These are phyloP conservation scores for Acacia melanoxylon DNA, from an alignment of 306 rosid genomes.

Conservation along the genomic window DNA sequence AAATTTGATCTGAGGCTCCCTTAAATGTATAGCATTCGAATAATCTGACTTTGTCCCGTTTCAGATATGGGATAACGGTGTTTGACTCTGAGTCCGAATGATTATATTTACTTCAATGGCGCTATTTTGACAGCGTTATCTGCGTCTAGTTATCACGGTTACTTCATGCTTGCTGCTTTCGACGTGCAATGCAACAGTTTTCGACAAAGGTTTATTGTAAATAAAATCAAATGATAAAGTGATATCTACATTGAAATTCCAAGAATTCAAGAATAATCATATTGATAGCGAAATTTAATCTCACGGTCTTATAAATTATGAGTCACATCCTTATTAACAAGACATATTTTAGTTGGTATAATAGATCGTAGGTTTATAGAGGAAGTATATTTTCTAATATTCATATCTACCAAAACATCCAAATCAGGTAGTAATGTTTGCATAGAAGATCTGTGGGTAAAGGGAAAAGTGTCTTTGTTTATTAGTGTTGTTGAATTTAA, in stretches of 20 bases:
- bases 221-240: not conserved
- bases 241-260: not conserved
- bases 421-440: not conserved
- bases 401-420: too few relatives aligned
- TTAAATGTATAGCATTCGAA: constrained; percentile 29
- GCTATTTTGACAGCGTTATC: not conserved
- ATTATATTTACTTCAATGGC: not conserved
- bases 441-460: not conserved
- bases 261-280: not conserved
- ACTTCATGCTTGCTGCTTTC: not conserved
- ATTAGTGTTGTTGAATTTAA: not conserved
- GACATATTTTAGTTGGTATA: not conserved
- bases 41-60: not conserved
- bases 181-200: not conserved
- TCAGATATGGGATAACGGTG: not conserved
- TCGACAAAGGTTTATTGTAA: not conserved
- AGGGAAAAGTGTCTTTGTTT: not conserved
- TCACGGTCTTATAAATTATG: not conserved
- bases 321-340: too few relatives aligned
- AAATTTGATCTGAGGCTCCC: constrained; percentile 13
- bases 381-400: not conserved
- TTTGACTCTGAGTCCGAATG: not conserved
- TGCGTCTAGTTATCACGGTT: not conserved
- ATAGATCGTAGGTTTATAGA: not conserved
- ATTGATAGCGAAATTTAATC: too few relatives aligned